Evolutionary conservation across 139 green algal genomes (phyloP).

Genomic region (Coelastrella sp.): DNA sequence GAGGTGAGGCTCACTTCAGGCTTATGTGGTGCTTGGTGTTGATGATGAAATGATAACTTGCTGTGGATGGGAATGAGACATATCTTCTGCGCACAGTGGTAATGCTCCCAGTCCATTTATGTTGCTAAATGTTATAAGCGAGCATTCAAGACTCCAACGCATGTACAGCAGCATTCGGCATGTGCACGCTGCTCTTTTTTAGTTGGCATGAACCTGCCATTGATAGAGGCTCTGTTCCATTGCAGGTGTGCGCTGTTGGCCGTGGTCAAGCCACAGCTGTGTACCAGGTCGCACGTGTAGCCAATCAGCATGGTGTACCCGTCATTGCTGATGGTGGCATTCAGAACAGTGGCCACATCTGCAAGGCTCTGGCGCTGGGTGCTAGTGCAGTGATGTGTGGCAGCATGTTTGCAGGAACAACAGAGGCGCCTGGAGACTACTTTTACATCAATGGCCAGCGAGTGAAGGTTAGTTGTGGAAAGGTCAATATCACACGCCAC

Average conservation of each 20-base stretch:
- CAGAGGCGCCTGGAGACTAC: conserved; percentile 93
- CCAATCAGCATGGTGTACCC: conserved; percentile 79
- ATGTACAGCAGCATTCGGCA: too few relatives aligned
- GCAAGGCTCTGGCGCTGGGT: conserved; percentile 96
- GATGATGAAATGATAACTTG: background rate
- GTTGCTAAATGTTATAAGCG: too few relatives aligned
- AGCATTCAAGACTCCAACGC: too few relatives aligned
- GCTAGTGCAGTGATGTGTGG: conserved; percentile 97
- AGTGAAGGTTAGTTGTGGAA: conserved; percentile 79
- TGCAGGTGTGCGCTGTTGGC: conserved; percentile 93
- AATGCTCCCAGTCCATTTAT: background rate
- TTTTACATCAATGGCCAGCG: conserved; percentile 81
- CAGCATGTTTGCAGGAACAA: conserved; percentile 94
- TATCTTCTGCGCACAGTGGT: background rate
- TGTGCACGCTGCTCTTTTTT: background rate
- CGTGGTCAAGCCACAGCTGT: conserved; percentile 97
- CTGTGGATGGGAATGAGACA: background rate
- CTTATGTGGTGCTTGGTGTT: too few relatives aligned
- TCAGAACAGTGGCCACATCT: conserved; percentile 96
- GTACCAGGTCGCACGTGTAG: conserved; percentile 83
- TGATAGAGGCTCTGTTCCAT: background rate
- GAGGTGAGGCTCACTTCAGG: conserved; percentile 61
- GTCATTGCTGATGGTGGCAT: conserved; percentile 98
- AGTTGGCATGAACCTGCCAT: background rate
- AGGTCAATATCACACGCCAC: background rate